Conservation (phyloP, 1,139 yeast species). For the Lodderomyces jiufengensis region DNA sequence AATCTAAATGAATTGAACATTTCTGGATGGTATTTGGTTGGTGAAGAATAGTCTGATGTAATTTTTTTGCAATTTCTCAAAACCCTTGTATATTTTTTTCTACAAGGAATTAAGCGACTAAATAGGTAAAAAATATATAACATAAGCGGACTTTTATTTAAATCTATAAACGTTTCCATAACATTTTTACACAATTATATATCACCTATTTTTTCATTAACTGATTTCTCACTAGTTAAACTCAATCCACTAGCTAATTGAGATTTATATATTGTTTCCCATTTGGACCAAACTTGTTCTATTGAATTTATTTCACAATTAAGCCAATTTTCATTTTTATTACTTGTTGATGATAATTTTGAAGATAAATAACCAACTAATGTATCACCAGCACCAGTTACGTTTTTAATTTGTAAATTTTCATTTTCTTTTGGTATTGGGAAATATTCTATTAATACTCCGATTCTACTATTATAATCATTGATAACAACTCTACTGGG, state of each 20-base stretch:
- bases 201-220: conserved; percentile 11
- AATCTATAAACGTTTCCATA: no score
- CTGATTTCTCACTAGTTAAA: conserved; percentile 29
- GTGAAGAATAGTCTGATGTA: no score
- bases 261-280: conserved; percentile 41
- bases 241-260: conserved; percentile 56
- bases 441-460: conserved; percentile 60
- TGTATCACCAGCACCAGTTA: conserved; percentile 77
- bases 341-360: conserved; percentile 6
- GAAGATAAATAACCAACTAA: conserved; percentile 51
- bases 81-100: not conserved
- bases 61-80: no score
- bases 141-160: no score
- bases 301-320: conserved; percentile 19
- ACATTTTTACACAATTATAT: no score
- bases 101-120: not conserved
- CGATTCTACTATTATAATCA: conserved; percentile 15
- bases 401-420: conserved; percentile 39
- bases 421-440: conserved; percentile 42
- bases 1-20: conserved; percentile 1
- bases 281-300: conserved; percentile 31
- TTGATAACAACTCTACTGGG: conserved; percentile 20
- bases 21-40: no score
- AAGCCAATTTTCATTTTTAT: conserved; percentile 20
- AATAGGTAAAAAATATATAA: not conserved